A percentile compares a stretch with the other conserved stretches of the same genome.
These are phyloP conservation scores for Blastobotrys chiropterorum DNA, from an alignment of 805 yeast genomes.

Conservation along the genomic window DNA sequence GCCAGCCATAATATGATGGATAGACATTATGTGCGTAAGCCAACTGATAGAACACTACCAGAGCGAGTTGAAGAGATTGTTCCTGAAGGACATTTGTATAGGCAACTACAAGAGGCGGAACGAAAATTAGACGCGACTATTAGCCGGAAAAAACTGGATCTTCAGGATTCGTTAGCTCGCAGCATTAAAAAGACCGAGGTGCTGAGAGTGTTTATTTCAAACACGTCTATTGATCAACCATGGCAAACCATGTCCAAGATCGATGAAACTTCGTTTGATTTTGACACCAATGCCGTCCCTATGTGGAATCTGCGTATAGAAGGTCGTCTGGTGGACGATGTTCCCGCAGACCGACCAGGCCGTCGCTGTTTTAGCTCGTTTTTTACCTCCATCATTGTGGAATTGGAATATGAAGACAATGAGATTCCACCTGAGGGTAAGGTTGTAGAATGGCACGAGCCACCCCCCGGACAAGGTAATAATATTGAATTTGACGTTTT, in stretches of 20 bases:
- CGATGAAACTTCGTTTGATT: conserved; percentile 27
- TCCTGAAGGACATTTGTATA: conserved; percentile 69
- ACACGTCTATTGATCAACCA: conserved; percentile 77
- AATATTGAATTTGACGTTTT: conserved; percentile 74
- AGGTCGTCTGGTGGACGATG: conserved; percentile 65
- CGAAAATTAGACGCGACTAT: conserved; percentile 71
- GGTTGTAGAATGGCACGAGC: conserved; percentile 88
- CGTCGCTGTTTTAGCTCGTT: conserved; percentile 70
- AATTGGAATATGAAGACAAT: conserved; percentile 40
- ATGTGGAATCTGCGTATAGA: conserved; percentile 88
- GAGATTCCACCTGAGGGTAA: conserved; percentile 27
- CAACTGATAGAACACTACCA: conserved; percentile 51
- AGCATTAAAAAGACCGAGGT: conserved; percentile 47
- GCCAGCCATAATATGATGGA: background rate
- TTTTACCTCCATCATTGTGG: conserved; percentile 78
- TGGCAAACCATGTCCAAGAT: conserved; percentile 58
- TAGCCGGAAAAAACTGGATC: conserved; percentile 76
- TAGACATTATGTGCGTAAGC: conserved; percentile 24
- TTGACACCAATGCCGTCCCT: conserved; percentile 28
- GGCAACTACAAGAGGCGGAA: conserved; percentile 74
- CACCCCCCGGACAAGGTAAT: conserved; percentile 31
- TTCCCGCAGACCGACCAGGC: conserved; percentile 36
- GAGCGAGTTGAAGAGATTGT: conserved; percentile 40
- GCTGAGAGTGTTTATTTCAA: conserved; percentile 75
- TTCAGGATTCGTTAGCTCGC: conserved; percentile 60